phyloP scores from a whole-genome alignment of 257 asterid species.

The Echium plantagineum region DNA sequence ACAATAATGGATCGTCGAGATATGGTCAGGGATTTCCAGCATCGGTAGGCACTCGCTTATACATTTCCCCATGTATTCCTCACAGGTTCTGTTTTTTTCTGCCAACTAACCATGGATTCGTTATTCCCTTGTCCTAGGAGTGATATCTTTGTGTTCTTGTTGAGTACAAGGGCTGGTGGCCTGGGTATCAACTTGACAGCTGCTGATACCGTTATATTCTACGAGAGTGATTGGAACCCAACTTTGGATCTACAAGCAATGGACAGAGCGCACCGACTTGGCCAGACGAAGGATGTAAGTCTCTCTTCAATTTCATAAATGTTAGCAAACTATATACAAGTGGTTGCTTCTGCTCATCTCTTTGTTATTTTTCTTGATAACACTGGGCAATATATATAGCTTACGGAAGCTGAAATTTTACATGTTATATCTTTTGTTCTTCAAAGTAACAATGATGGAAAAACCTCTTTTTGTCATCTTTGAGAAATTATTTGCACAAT shows the following conservation, averaged over 20 bases:
- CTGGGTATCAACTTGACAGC: conserved; percentile 97
- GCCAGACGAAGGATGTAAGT: conserved; percentile 87
- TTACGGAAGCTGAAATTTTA: too few species aligned
- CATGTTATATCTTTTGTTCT: too few species aligned
- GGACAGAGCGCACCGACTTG: conserved; percentile 99
- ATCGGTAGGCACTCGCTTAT: conserved; percentile 43
- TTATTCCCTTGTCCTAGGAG: conserved; percentile 35
- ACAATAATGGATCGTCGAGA: conserved; percentile 94
- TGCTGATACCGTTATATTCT: conserved; percentile 94
- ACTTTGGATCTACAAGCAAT: conserved; percentile 94
- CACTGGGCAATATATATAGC: too few species aligned
- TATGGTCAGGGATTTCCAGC: conserved; percentile 98
- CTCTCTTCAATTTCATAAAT: not conserved
- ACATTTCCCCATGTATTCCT: not conserved
- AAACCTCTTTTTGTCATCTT: too few species aligned
- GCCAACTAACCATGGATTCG: not conserved
- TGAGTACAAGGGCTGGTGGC: conserved; percentile 99
- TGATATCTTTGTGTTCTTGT: conserved; percentile 90
- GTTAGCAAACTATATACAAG: not conserved
- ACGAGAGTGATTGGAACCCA: conserved; percentile 99
- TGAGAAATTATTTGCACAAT: too few species aligned
- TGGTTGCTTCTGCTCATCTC: too few species aligned
- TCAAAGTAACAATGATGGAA: too few species aligned
- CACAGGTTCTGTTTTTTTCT: not conserved
- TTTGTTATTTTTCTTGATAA: too few species aligned